phyloP scores from a whole-genome alignment of 2,329 filamentous ascomycete genomes.

The Fusarium fujikuroi region DNA sequence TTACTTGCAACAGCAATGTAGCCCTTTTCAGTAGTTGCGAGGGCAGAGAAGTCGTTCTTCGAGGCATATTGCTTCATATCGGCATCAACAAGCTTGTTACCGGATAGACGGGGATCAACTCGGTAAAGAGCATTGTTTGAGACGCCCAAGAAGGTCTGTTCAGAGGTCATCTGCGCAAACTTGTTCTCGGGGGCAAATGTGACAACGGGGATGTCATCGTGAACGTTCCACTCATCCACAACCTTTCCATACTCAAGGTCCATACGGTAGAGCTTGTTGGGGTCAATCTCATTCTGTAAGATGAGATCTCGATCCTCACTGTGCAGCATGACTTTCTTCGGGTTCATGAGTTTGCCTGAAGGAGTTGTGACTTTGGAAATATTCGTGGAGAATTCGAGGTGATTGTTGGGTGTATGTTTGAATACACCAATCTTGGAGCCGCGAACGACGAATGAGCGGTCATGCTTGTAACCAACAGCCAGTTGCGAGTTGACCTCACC shows the following conservation, averaged over 20 bases:
- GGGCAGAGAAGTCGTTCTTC: slow-evolving; percentile 96
- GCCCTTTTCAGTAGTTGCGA: slow-evolving; percentile 94
- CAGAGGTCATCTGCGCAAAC: slow-evolving; percentile 95
- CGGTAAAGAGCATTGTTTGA: slow-evolving; percentile 94
- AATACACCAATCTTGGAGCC: slow-evolving; percentile 99
- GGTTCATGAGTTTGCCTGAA: slow-evolving; percentile 86
- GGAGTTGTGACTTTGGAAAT: slow-evolving; percentile 96
- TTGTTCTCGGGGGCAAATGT: slow-evolving; percentile 97
- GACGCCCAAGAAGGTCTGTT: slow-evolving; percentile 94
- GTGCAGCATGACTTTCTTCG: slow-evolving; percentile 97
- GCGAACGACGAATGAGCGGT: slow-evolving; percentile 95
- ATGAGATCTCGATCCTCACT: slow-evolving; percentile 91
- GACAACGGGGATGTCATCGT: slow-evolving; percentile 93
- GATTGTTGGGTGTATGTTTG: slow-evolving; percentile 93
- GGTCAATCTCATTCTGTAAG: slow-evolving; percentile 82
- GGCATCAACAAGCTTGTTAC: slow-evolving; percentile 91
- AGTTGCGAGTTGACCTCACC: slow-evolving; percentile 92
- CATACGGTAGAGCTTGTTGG: slow-evolving; percentile 95
- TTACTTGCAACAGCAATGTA: slow-evolving; percentile 97
- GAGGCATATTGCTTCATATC: slow-evolving; percentile 96
- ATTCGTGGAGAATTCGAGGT: slow-evolving; percentile 94
- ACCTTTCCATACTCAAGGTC: slow-evolving; percentile 98
- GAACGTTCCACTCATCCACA: slow-evolving; percentile 98
- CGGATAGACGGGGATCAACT: slow-evolving; percentile 88
- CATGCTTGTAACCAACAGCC: slow-evolving; percentile 96